Percentiles rank a stretch among this genome's conserved stretches.
Evolutionary conservation across 2,329 filamentous ascomycete species (phyloP).

Genomic region (Tolypocladium ophioglossoides): DNA sequence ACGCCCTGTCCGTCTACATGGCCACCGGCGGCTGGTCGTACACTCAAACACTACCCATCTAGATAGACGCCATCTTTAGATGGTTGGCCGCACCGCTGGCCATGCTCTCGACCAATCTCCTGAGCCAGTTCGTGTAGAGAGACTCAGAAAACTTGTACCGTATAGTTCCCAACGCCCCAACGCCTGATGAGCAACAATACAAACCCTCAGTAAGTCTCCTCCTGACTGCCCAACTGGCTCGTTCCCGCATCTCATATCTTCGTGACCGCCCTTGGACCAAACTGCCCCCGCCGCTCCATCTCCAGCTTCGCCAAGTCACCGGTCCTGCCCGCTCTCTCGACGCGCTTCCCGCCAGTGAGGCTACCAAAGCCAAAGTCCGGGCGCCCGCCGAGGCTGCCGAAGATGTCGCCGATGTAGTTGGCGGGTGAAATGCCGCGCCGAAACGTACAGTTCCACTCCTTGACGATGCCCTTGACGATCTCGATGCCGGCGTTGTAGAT

Average conservation of each 20-base stretch:
- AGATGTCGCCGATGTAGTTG: slow-evolving; percentile 64
- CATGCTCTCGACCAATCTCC: too few relatives aligned
- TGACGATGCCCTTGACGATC: slow-evolving; percentile 53
- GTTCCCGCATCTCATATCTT: slow-evolving; percentile 6
- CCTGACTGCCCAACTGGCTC: background rate
- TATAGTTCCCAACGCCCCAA: too few relatives aligned
- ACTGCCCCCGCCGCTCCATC: slow-evolving; percentile 15
- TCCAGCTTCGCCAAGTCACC: slow-evolving; percentile 14
- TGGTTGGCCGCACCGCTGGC: too few relatives aligned
- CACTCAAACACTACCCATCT: too few relatives aligned
- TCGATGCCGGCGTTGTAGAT: slow-evolving; percentile 55
- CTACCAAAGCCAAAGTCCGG: slow-evolving; percentile 55
- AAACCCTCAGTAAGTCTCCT: too few relatives aligned
- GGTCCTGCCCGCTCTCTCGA: slow-evolving; percentile 12
- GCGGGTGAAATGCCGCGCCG: slow-evolving; percentile 41
- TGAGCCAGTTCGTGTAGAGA: too few relatives aligned
- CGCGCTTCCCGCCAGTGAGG: slow-evolving; percentile 24
- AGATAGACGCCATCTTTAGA: too few relatives aligned
- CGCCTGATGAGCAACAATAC: too few relatives aligned
- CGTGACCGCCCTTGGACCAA: slow-evolving; percentile 11
- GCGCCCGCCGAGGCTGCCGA: slow-evolving; percentile 53
- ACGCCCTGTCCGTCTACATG: too few relatives aligned
- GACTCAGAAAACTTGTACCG: too few relatives aligned
- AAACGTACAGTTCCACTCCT: slow-evolving; percentile 50
- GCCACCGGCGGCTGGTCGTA: too few relatives aligned